phyloP scores from a whole-genome alignment of 495 filamentous ascomycete species.

The Daldinia loculata region DNA sequence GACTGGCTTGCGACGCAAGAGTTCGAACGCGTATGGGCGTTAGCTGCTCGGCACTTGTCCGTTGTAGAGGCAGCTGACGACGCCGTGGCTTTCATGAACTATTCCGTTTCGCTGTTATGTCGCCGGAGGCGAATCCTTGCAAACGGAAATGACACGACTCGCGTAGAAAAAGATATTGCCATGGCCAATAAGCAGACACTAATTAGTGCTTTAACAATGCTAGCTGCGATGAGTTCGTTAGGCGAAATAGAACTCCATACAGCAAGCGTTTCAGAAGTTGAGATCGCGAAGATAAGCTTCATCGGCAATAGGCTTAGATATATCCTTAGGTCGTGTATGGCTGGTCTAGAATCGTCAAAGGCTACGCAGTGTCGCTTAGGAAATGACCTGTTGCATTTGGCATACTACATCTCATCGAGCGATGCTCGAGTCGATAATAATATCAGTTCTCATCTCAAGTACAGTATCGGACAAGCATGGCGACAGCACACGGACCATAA shows the following conservation, averaged over 20 bases:
- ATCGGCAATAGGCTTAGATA: slow-evolving; percentile 38
- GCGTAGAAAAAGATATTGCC: slow-evolving; percentile 38
- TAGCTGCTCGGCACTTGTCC: slow-evolving; percentile 45
- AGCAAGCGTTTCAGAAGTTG: slow-evolving; percentile 24
- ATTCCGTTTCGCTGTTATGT: slow-evolving; percentile 49
- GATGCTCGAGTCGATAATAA: slow-evolving; percentile 15
- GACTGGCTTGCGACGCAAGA: slow-evolving; percentile 56
- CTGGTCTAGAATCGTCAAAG: slow-evolving; percentile 15
- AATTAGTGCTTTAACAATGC: slow-evolving; percentile 49
- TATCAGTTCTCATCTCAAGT: slow-evolving; percentile 20
- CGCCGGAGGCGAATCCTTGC: slow-evolving; percentile 20
- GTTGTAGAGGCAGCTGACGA: slow-evolving; percentile 43
- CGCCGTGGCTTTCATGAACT: slow-evolving; percentile 48
- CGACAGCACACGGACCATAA: slow-evolving; percentile 4
- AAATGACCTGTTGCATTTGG: slow-evolving; percentile 35
- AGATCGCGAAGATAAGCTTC: slow-evolving; percentile 33
- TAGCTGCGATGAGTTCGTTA: slow-evolving; percentile 47
- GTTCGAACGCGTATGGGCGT: slow-evolving; percentile 51
- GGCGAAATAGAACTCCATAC: slow-evolving; percentile 39
- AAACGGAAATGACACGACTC: slow-evolving; percentile 14
- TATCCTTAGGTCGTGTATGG: slow-evolving; percentile 37
- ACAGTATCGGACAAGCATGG: slow-evolving; percentile 33
- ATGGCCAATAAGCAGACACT: slow-evolving; percentile 43
- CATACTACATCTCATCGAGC: slow-evolving; percentile 39
- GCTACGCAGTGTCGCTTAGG: slow-evolving; percentile 10